phyloP scores from a whole-genome alignment of 163 green algal species.

The Scenedesmus sp. region DNA sequence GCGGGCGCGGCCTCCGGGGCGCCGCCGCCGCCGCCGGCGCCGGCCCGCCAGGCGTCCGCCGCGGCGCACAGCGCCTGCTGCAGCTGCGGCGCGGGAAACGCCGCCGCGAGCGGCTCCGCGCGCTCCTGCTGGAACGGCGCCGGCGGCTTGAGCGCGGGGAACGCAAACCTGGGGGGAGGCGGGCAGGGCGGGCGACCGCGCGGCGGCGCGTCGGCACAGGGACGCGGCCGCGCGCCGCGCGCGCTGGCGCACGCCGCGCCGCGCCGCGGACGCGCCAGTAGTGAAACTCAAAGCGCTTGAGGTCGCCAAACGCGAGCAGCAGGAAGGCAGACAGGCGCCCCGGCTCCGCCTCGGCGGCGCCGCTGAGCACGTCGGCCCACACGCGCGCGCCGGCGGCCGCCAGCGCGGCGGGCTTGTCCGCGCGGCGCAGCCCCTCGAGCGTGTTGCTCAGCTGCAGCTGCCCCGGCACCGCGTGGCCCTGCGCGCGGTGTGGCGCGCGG shows the following conservation, averaged over 20 bases:
- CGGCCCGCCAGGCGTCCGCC: slow-evolving; percentile 48
- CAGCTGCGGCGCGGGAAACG: slow-evolving; percentile 25
- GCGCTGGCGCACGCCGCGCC: too few species aligned
- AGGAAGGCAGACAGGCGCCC: slow-evolving; percentile 74
- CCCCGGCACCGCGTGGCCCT: slow-evolving; percentile 49
- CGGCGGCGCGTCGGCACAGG: too few species aligned
- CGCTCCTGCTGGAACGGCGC: slow-evolving; percentile 58
- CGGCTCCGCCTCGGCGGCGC: slow-evolving; percentile 71
- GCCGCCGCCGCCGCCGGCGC: neutral
- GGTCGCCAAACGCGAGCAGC: slow-evolving; percentile 83
- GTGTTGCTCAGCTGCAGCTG: slow-evolving; percentile 77
- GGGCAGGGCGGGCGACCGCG: too few species aligned
- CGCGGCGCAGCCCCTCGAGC: slow-evolving; percentile 61
- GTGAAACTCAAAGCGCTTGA: slow-evolving; percentile 90
- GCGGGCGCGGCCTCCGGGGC: slow-evolving; percentile 6
- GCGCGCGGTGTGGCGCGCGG: slow-evolving; percentile 29
- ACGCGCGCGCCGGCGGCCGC: slow-evolving; percentile 54
- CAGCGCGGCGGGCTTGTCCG: slow-evolving; percentile 57
- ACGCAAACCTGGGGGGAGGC: slow-evolving; percentile 81
- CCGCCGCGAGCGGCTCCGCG: slow-evolving; percentile 1
- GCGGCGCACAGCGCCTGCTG: slow-evolving; percentile 37
- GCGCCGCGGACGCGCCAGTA: slow-evolving; percentile 90
- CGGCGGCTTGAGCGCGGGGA: slow-evolving; percentile 83
- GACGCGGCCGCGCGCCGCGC: too few species aligned
- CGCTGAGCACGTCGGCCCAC: slow-evolving; percentile 76